A percentile compares a stretch with the other conserved stretches of the same genome.
Evolutionary conservation across 192 early-diverging fungal species (phyloP).

Genomic region (Umbelopsis sp.): DNA sequence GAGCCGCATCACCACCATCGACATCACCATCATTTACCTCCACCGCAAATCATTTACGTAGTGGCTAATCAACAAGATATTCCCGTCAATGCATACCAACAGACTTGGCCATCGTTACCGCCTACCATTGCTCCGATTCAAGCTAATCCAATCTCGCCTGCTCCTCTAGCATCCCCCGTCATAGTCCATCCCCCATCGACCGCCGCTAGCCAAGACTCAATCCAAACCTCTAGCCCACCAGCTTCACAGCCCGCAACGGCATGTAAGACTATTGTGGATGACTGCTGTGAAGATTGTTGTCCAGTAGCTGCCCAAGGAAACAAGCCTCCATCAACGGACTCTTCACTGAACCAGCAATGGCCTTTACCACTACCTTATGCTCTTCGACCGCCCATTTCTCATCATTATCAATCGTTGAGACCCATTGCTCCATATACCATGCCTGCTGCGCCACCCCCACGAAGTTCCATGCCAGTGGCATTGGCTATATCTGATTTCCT

Average conservation of each 20-base stretch:
- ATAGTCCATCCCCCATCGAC: background rate
- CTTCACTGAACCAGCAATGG: background rate
- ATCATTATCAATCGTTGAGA: constrained; percentile 2
- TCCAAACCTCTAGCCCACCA: background rate
- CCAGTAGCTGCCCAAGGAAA: constrained; percentile 32
- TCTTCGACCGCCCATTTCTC: constrained; percentile 8
- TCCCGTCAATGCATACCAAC: background rate
- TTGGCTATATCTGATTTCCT: background rate
- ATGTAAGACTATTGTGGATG: constrained; percentile 18
- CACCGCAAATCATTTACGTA: constrained; percentile 3
- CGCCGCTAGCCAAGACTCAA: background rate
- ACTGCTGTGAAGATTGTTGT: constrained; percentile 42
- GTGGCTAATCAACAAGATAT: background rate
- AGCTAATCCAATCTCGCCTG: background rate
- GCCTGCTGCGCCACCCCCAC: background rate
- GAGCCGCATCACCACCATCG: constrained; percentile 11
- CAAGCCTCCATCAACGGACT: background rate
- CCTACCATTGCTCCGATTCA: background rate
- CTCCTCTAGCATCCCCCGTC: background rate
- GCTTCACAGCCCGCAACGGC: background rate
- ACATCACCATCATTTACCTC: constrained; percentile 6
- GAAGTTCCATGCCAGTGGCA: background rate
- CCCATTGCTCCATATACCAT: constrained; percentile 11
- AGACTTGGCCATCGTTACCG: background rate
- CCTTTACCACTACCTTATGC: background rate